Percentiles rank a stretch among this genome's conserved stretches.
Evolutionary conservation across 2,329 filamentous ascomycete species (phyloP).

Genomic region (Fusarium sp.): DNA sequence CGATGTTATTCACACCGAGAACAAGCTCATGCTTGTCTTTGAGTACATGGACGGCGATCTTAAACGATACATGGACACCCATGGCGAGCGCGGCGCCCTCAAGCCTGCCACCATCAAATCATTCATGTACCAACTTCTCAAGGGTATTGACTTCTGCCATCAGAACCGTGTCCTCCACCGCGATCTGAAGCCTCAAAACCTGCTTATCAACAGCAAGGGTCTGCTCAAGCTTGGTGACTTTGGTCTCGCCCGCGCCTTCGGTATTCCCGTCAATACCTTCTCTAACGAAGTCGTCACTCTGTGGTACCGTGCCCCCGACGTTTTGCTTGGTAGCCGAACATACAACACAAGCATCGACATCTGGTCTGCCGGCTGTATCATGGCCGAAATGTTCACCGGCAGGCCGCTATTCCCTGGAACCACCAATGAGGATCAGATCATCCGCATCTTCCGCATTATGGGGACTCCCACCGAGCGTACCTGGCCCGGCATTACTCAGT

Average conservation of each 20-base stretch:
- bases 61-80: slow-evolving; percentile 98
- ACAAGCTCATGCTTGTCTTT: slow-evolving; percentile 99
- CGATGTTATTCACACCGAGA: slow-evolving; percentile 99
- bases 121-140: slow-evolving; percentile 97
- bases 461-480: slow-evolving; percentile 93
- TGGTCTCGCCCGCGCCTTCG: slow-evolving; percentile 90
- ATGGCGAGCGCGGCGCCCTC: slow-evolving; percentile 86
- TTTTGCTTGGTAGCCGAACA: slow-evolving; percentile 89
- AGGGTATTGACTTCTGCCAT: slow-evolving; percentile 97
- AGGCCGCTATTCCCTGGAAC: slow-evolving; percentile 95
- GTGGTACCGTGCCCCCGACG: slow-evolving; percentile 97
- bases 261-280: slow-evolving; percentile 97
- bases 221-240: slow-evolving; percentile 94
- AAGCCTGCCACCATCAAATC: slow-evolving; percentile 94
- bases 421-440: slow-evolving; percentile 96
- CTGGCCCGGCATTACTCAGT: slow-evolving; percentile 93
- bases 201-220: slow-evolving; percentile 92
- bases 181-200: slow-evolving; percentile 94
- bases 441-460: slow-evolving; percentile 98
- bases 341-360: slow-evolving; percentile 99
- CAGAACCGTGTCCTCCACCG: slow-evolving; percentile 95
- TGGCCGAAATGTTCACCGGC: slow-evolving; percentile 99
- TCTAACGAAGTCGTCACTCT: slow-evolving; percentile 97
- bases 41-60: slow-evolving; percentile 99
- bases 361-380: slow-evolving; percentile 98